A percentile compares a stretch with the other conserved stretches of the same genome.
These are phyloP conservation scores for Clausena lansium DNA, from an alignment of 345 rosid species.

Conservation along the genomic window DNA sequence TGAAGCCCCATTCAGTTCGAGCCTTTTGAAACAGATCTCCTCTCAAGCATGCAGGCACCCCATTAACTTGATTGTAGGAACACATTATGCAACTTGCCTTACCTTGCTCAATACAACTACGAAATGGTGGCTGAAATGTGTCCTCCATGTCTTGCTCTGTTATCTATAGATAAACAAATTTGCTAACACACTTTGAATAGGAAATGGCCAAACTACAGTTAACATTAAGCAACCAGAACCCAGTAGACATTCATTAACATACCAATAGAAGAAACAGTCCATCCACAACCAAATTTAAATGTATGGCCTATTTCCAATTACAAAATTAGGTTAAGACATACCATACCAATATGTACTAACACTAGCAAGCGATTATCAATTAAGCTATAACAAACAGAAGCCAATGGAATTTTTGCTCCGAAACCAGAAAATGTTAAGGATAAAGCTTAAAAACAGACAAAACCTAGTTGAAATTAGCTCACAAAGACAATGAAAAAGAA, in stretches of 20 bases:
- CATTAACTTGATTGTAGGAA: slow-evolving; percentile 82
- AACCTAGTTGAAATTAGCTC: neutral
- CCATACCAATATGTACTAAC: neutral
- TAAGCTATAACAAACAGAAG: neutral
- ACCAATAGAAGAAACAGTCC: neutral
- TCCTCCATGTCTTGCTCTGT: slow-evolving; percentile 85
- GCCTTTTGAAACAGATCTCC: slow-evolving; percentile 62
- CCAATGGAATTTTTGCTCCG: neutral
- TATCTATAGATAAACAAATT: slow-evolving; percentile 41
- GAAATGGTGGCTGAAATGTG: slow-evolving; percentile 81
- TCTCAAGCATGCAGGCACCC: slow-evolving; percentile 83
- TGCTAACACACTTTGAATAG: neutral
- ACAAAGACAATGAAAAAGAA: neutral
- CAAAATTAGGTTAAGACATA: neutral
- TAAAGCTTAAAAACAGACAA: neutral
- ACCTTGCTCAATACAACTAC: slow-evolving; percentile 67
- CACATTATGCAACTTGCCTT: slow-evolving; percentile 98
- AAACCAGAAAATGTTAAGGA: neutral
- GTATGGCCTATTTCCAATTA: neutral
- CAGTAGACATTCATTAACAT: neutral
- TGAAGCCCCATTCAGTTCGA: slow-evolving; percentile 82
- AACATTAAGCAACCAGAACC: neutral
- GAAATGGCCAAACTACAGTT: neutral
- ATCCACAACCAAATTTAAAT: neutral
- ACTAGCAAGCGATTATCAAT: neutral